Evolutionary conservation across 2,329 filamentous ascomycete species (phyloP).

Genomic region (Ophiostoma ulmi): DNA sequence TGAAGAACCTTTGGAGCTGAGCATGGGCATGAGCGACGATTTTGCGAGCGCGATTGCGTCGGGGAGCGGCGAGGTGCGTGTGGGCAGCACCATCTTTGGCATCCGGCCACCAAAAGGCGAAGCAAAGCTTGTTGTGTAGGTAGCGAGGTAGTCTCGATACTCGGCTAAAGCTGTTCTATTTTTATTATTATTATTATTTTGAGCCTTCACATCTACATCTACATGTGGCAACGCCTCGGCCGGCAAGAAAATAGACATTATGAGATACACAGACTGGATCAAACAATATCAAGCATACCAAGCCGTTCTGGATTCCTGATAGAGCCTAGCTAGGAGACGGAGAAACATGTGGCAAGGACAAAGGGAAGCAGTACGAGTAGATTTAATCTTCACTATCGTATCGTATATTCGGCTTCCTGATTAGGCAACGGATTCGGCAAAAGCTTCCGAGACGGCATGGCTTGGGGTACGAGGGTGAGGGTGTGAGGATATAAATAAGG

Average conservation of each 20-base stretch:
- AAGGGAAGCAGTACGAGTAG: not conserved
- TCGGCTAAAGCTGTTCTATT: not conserved
- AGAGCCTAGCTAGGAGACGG: not conserved
- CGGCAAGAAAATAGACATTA: not conserved
- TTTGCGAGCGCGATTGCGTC: slow-evolving; percentile 80
- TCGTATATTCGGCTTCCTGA: not conserved
- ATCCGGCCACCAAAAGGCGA: slow-evolving; percentile 72
- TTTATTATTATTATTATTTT: not conserved
- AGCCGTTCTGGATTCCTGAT: not conserved
- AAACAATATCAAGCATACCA: not conserved
- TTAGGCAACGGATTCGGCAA: not conserved
- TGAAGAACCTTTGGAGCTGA: slow-evolving; percentile 65
- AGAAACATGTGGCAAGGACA: not conserved
- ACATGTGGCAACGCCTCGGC: no score
- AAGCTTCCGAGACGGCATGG: not conserved
- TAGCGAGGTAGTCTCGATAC: not conserved
- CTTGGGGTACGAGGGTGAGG: not conserved
- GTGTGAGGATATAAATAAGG: not conserved
- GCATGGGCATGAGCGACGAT: slow-evolving; percentile 98
- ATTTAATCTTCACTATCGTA: not conserved
- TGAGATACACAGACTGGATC: not conserved
- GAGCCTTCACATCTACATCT: no score
- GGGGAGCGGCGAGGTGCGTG: slow-evolving; percentile 83
- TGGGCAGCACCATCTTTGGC: slow-evolving; percentile 94
- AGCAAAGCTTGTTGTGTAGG: slow-evolving; percentile 58